Evolutionary conservation across 2,329 filamentous ascomycete species (phyloP), one percentile per base, ranked within the genome.

Genomic region (Venturia pyrina): DNA sequence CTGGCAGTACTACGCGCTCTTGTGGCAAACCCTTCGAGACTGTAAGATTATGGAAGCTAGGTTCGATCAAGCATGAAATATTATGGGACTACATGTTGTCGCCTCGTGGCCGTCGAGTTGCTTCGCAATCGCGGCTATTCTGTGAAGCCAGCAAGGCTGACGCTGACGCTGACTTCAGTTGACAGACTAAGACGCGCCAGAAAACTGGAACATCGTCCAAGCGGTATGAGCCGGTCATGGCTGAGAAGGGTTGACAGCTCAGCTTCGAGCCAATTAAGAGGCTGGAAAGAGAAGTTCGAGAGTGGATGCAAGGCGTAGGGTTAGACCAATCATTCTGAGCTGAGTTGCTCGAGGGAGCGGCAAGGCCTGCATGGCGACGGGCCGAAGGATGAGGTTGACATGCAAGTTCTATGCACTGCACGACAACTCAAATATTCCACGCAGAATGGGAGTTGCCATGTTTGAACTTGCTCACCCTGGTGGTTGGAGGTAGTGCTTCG

Each of bases 351-450:
- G 17, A 34, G 10, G 32, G 53, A 57, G 53, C 53, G 28, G 53
- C 53, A 59, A 59, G 32, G 28, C 53, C 28, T n/a, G 53, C 53
- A 59, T 37, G 53, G 17, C 28, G 28, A 37, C 28, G 32, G 53
- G 53, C 28, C 53, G 32, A 40, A 56, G 53, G 53, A 59, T 59
- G 53, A 57, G 53, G 28, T 57, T 57, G 28, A 28, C 46, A 50
- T 34, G 53, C 53, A 13, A 21, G 3, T 59, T 34, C 5, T 37
- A 59, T n/a, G 53, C 53, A 57, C 50, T n/a, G 53, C 53, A 57
- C 50, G 24, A 8, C 37, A 40, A 40, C 37, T 40, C 37, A 40
- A 40, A 7, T 40, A 57, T 34, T 57, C 28, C 50, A 37, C 53
- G 19, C 32, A 59, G 15, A 59, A 21, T 34, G 15, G 5, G 8